A percentile compares a stretch with the other conserved stretches of the same genome.
These are phyloP conservation scores for Botrytis squamosa DNA, from an alignment of 2,329 filamentous ascomycete genomes.

Conservation along the genomic window DNA sequence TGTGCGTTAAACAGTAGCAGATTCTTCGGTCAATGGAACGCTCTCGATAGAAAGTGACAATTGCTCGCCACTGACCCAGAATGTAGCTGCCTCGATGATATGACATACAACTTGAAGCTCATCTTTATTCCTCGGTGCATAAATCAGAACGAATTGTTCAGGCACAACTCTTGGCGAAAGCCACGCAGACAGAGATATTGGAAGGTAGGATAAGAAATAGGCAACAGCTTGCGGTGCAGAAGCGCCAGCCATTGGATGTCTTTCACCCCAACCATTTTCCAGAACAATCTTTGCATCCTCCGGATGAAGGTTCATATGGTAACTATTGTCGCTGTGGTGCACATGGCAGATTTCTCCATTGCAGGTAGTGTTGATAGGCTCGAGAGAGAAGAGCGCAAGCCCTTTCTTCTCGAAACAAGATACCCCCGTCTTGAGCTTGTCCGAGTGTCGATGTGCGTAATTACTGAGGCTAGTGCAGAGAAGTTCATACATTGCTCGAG, in stretches of 20 bases:
- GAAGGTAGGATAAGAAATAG: background rate
- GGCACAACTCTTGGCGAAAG: slow-evolving; percentile 50
- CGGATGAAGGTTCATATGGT: slow-evolving; percentile 80
- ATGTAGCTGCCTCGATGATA: slow-evolving; percentile 73
- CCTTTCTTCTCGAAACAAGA: slow-evolving; percentile 83
- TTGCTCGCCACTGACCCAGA: slow-evolving; percentile 52
- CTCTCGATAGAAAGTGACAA: slow-evolving; percentile 29
- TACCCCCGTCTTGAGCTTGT: slow-evolving; percentile 58
- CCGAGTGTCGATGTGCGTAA: slow-evolving; percentile 49
- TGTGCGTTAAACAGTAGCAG: background rate
- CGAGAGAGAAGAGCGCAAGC: slow-evolving; percentile 68
- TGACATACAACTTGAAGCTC: slow-evolving; percentile 66
- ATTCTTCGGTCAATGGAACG: background rate
- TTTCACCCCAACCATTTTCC: slow-evolving; percentile 75
- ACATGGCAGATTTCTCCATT: slow-evolving; percentile 82
- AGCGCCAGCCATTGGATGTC: slow-evolving; percentile 64
- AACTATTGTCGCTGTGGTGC: slow-evolving; percentile 70
- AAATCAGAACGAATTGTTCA: slow-evolving; percentile 75
- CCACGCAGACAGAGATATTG: slow-evolving; percentile 2
- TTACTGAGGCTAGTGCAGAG: slow-evolving; percentile 54
- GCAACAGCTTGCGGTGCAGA: slow-evolving; percentile 42
- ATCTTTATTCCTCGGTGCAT: slow-evolving; percentile 68
- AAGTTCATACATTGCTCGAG: slow-evolving; percentile 51
- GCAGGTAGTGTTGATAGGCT: slow-evolving; percentile 67
- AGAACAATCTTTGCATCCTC: slow-evolving; percentile 72